These are phyloP conservation scores for Populus euphratica DNA, from an alignment of 345 rosid species.

Conservation along the genomic window DNA sequence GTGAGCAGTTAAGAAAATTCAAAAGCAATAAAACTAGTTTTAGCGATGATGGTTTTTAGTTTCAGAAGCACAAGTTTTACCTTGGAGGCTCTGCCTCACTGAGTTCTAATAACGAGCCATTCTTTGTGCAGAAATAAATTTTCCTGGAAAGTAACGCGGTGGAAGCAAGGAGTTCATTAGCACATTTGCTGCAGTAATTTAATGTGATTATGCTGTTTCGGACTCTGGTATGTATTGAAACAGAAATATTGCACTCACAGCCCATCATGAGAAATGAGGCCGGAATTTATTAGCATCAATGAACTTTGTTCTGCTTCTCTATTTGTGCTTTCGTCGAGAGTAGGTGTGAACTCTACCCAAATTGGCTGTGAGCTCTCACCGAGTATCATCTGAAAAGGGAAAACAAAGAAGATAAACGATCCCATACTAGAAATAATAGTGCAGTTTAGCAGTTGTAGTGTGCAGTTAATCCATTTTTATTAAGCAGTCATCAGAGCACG, in stretches of 20 bases:
- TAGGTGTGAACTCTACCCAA: slow-evolving; percentile 50
- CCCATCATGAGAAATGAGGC: slow-evolving; percentile 48
- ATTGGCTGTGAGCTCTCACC: slow-evolving; percentile 49
- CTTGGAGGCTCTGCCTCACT: slow-evolving; percentile 49
- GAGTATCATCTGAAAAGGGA: slow-evolving; percentile 46
- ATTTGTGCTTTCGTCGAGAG: slow-evolving; percentile 23
- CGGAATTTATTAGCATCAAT: slow-evolving; percentile 47
- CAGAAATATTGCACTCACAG: slow-evolving; percentile 37
- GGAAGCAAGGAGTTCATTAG: slow-evolving; percentile 6
- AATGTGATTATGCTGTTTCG: neutral
- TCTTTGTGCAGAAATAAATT: slow-evolving; percentile 57
- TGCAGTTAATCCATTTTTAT: neutral
- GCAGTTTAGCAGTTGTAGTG: neutral
- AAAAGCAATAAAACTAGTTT: slow-evolving; percentile 11
- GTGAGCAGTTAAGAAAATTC: slow-evolving; percentile 14
- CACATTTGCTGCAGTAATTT: neutral
- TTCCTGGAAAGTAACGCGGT: slow-evolving; percentile 35
- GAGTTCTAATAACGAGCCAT: slow-evolving; percentile 53
- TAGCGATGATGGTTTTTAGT: neutral
- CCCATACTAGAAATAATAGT: neutral
- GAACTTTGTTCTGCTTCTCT: slow-evolving; percentile 38
- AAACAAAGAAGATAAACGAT: neutral
- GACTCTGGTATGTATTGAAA: neutral
- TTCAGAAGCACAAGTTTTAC: slow-evolving; percentile 30
- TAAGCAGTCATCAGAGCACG: neutral